Conservation (phyloP, 352 stramenopile genomes). For the Elongisporangium senticosum region DNA sequence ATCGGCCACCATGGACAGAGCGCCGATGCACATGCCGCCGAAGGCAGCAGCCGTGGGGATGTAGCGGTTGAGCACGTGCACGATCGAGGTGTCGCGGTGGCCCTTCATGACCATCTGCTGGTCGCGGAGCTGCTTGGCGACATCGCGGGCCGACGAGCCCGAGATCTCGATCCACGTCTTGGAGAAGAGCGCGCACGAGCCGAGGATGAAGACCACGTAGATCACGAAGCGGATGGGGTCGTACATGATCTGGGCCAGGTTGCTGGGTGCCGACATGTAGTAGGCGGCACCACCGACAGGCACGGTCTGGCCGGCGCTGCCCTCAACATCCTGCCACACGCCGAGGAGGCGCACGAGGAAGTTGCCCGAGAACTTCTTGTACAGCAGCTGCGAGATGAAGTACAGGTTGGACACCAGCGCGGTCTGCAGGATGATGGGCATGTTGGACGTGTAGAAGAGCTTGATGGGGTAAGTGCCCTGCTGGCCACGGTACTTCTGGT, state of each 20-base stretch:
- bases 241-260: conserved; percentile 95
- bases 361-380: conserved; percentile 98
- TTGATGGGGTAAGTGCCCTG: conserved; percentile 99
- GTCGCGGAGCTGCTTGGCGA: conserved; percentile 98
- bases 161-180: conserved; percentile 99
- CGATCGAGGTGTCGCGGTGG: conserved; percentile 96
- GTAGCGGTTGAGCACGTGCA: conserved; percentile 99
- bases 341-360: conserved; percentile 97
- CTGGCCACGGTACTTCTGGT: conserved; percentile 98
- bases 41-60: conserved; percentile 98
- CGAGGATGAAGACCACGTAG: conserved; percentile 99
- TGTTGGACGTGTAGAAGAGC: conserved; percentile 99
- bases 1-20: conserved; percentile 97
- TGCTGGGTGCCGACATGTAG: conserved; percentile 97
- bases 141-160: conserved; percentile 94
- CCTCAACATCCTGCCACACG: conserved; percentile 97
- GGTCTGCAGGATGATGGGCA: conserved; percentile 99
- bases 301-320: conserved; percentile 90
- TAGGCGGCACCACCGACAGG: conserved; percentile 96
- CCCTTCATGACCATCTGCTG: conserved; percentile 99
- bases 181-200: conserved; percentile 98
- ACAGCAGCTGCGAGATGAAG: conserved; percentile 99
- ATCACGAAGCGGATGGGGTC: conserved; percentile 98
- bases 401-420: conserved; percentile 99
- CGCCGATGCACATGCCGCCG: conserved; percentile 99